These are phyloP conservation scores for Nemania sp. DNA, from an alignment of 2,329 filamentous ascomycete species.

Conservation along the genomic window DNA sequence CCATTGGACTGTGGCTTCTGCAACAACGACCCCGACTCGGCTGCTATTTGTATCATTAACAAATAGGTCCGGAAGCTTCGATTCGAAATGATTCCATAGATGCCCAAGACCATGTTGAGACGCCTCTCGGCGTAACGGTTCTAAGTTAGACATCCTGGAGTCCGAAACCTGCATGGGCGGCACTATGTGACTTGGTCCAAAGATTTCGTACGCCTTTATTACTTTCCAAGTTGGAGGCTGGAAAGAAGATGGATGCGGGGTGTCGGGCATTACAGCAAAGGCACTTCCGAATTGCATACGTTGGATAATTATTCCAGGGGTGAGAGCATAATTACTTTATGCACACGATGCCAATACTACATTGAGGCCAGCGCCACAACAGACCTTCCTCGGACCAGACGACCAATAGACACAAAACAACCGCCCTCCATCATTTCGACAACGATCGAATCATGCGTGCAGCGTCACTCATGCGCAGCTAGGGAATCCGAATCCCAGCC, in stretches of 20 bases:
- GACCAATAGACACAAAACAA: too few relatives aligned
- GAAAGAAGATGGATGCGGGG: too few relatives aligned
- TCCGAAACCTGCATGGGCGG: neutral
- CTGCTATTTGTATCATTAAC: neutral
- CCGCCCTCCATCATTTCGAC: too few relatives aligned
- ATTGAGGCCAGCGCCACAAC: too few relatives aligned
- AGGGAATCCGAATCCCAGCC: neutral
- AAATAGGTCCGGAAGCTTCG: neutral
- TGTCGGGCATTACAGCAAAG: too few relatives aligned
- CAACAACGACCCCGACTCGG: neutral
- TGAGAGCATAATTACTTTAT: too few relatives aligned
- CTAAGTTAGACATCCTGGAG: neutral
- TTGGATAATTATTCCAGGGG: too few relatives aligned
- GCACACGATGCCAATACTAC: too few relatives aligned
- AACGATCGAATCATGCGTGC: neutral
- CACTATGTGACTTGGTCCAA: neutral
- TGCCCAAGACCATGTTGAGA: neutral
- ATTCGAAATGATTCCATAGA: conserved; percentile 2
- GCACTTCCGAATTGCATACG: too few relatives aligned
- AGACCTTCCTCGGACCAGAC: too few relatives aligned
- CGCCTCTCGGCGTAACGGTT: neutral
- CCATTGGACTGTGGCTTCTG: neutral
- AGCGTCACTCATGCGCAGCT: neutral
- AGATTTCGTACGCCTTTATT: neutral
- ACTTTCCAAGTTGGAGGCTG: too few relatives aligned